phyloP scores from a whole-genome alignment of 2,329 filamentous ascomycete genomes.

The Colletotrichum spaethianum region DNA sequence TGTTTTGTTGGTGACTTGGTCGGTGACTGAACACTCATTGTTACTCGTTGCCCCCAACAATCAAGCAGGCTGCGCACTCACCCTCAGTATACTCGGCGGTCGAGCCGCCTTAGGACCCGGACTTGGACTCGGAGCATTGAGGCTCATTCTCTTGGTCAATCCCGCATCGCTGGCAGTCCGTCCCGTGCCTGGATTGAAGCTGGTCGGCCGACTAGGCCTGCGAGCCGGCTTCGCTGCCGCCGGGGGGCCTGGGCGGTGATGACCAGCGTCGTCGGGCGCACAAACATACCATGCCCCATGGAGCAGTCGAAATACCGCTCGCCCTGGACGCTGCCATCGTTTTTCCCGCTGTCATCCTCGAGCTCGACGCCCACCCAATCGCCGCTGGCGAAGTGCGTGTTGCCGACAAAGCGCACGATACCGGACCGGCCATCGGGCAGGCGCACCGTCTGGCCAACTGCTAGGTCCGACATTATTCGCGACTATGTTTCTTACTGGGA shows the following conservation, averaged over 20 bases:
- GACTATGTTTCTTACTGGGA: constrained; percentile 17
- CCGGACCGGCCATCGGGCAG: constrained; percentile 84
- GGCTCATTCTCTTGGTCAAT: constrained; percentile 74
- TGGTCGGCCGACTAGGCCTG: constrained; percentile 63
- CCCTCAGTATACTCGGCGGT: constrained; percentile 70
- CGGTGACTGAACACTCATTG: constrained; percentile 70
- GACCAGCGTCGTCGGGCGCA: constrained; percentile 79
- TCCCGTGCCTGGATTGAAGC: constrained; percentile 58
- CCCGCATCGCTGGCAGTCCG: constrained; percentile 65
- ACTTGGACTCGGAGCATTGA: constrained; percentile 81
- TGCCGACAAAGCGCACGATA: constrained; percentile 85
- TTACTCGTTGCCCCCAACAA: constrained; percentile 6
- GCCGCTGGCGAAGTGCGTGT: constrained; percentile 83
- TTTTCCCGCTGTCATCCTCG: constrained; percentile 86
- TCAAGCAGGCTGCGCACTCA: constrained; percentile 48
- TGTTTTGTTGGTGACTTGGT: constrained; percentile 87
- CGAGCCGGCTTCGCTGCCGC: constrained; percentile 53
- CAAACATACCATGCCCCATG: constrained; percentile 86
- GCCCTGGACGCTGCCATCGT: constrained; percentile 92
- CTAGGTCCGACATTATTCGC: constrained; percentile 68
- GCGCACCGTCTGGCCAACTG: constrained; percentile 81
- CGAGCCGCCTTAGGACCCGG: constrained; percentile 72
- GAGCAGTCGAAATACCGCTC: constrained; percentile 90
- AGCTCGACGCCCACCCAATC: constrained; percentile 94
- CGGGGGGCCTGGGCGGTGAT: constrained; percentile 66